phyloP scores from a whole-genome alignment of 169 alveolate genomes.

The Perkinsus marinus region DNA sequence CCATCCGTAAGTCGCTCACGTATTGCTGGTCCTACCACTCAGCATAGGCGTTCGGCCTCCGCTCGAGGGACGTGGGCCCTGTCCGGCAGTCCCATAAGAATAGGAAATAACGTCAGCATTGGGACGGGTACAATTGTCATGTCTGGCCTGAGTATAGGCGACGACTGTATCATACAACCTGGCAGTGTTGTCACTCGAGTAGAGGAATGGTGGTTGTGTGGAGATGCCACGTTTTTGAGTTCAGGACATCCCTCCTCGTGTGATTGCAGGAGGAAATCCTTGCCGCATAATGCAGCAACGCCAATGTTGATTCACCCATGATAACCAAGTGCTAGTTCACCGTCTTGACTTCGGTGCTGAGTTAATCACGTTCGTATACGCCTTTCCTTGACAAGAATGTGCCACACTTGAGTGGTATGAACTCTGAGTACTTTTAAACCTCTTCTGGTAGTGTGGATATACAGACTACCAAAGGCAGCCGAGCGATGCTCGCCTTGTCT shows the following conservation, averaged over 20 bases:
- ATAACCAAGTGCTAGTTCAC: no score
- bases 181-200: not conserved
- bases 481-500: no score
- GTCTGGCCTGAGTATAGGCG: not conserved
- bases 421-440: no score
- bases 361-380: no score
- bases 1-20: not conserved
- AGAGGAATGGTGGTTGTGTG: not conserved
- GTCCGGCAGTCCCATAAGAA: not conserved
- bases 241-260: not conserved
- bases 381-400: no score
- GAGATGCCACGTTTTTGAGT: not conserved
- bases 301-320: not conserved
- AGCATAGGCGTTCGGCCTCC: not conserved
- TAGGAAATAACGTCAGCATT: not conserved
- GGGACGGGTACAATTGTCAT: not conserved
- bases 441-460: no score
- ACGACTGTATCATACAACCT: not conserved
- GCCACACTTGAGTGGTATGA: no score
- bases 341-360: no score
- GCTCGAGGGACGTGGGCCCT: not conserved
- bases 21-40: not conserved
- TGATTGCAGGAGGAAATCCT: not conserved
- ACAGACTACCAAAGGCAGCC: no score
- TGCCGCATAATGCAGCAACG: not conserved